Base-by-base conservation (phyloP, 345 rosid species). In the Lenwebbia sp. region DNA sequence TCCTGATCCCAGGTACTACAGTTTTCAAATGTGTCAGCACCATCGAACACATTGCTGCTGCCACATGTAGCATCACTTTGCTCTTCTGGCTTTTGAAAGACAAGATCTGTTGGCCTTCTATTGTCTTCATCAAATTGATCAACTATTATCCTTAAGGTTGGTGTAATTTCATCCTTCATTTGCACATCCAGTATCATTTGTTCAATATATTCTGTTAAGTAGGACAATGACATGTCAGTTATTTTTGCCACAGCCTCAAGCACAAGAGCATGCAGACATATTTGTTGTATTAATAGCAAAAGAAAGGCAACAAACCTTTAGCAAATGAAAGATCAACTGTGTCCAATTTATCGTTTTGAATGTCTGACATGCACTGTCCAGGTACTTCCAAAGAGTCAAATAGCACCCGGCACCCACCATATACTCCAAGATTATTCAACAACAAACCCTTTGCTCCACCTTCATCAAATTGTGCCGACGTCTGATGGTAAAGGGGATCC, bases 401-500 rank as follows among this genome's bases (percentile, higher is more conserved):
- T 55, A 96, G 95, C 90, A 97, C 99, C 84, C 91, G 95, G 85
- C 99, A 97, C 62, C 93, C 94, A 86, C 95, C 95, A 90, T 93
- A 95, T 65, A 97, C 95, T 87, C 97, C 99, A 88, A 97, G 95
- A 87, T 97, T 96, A 90, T 95, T 97, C 88, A 96, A 90, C 88
- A 97, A 84, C 74, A 97, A 93, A 84, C 97, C 99, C 90, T 91
- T 96, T 50, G 96, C 99, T 89, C 99, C 99, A 86, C 99, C 99
- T 94, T 95, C 99, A 88, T 97, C 99, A 89, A 96, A 96, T 88
- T 96, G 97, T 84, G 99, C 99, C 84, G 99, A 95, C 74, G 99
- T 96, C 88, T 97, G 99, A 88, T 95, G 98, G 91, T 97, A 97
- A 74, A 97, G 92, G 25, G 99, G 99, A 92, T 96, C 99, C 89